A percentile compares a stretch with the other conserved stretches of the same genome.
phyloP scores from a whole-genome alignment of 2,329 filamentous ascomycete genomes.

The Elsinoe australis region DNA sequence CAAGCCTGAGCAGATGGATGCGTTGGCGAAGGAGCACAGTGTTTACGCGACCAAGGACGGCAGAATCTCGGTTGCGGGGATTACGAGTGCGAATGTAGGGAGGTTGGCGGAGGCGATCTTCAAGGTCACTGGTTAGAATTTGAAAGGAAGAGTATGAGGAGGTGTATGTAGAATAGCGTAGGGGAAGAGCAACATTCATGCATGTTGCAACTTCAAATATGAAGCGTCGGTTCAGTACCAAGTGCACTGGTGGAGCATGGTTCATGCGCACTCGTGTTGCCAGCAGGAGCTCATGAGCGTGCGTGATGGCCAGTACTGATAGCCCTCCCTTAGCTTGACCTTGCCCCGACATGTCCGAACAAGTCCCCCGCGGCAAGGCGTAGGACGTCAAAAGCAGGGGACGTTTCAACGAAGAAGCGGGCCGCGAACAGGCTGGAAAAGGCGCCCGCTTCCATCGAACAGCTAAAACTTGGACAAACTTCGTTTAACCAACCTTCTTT shows the following conservation, averaged over 20 bases:
- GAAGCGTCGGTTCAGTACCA: too few relatives aligned
- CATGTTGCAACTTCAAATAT: too few relatives aligned
- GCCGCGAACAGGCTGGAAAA: conserved; percentile 11
- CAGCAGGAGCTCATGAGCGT: too few relatives aligned
- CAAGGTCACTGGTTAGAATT: conserved; percentile 61
- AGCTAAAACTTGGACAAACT: conserved; percentile 1
- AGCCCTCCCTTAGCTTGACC: too few relatives aligned
- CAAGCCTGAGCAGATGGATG: conserved; percentile 82
- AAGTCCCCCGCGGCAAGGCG: too few relatives aligned
- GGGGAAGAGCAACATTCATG: too few relatives aligned
- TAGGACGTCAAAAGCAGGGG: too few relatives aligned
- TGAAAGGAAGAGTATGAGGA: neutral
- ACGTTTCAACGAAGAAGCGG: conserved; percentile 12
- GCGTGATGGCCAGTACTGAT: too few relatives aligned
- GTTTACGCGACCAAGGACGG: conserved; percentile 96
- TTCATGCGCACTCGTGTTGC: too few relatives aligned
- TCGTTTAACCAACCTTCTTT: neutral
- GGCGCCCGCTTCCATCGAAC: neutral
- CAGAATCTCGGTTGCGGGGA: conserved; percentile 77
- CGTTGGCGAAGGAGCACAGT: conserved; percentile 86
- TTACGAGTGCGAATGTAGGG: conserved; percentile 70
- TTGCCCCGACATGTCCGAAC: too few relatives aligned
- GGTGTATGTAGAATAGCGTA: too few relatives aligned
- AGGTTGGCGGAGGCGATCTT: conserved; percentile 76
- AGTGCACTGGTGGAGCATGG: too few relatives aligned